Conservation (phyloP, 2,329 filamentous ascomycete genomes). For the Neonectria neomacrospora region DNA sequence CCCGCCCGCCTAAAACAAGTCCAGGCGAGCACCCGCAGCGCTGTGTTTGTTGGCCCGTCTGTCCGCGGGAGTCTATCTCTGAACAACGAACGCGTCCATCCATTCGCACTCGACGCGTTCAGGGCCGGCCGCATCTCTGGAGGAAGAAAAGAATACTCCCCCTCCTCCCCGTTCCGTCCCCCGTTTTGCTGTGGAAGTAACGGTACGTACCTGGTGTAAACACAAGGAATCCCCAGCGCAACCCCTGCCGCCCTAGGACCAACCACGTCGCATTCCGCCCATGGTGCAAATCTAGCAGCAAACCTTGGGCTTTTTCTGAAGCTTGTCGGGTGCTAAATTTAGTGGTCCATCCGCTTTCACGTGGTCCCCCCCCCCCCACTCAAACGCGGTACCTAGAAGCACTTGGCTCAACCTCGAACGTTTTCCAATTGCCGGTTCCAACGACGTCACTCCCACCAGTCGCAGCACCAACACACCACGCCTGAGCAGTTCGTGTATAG, state of each 20-base stretch:
- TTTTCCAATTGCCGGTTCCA: conserved; percentile 18
- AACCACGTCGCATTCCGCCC: background rate
- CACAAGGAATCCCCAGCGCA: conserved; percentile 5
- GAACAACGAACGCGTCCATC: background rate
- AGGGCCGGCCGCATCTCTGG: background rate
- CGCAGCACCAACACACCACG: conserved; percentile 2
- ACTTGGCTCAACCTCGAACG: conserved; percentile 1
- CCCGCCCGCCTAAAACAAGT: conserved; percentile 21
- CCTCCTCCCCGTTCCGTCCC: conserved; percentile 3
- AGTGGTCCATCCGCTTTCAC: conserved; percentile 11
- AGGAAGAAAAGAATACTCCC: background rate
- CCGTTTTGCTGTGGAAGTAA: background rate
- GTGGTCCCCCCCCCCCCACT: conserved; percentile 1
- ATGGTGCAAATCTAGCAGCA: background rate
- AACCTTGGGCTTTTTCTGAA: conserved; percentile 9
- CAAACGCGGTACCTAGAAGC: background rate
- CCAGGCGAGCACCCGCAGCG: background rate
- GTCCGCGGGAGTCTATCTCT: background rate
- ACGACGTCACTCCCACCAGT: conserved; percentile 20
- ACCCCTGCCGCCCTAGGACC: conserved; percentile 14
- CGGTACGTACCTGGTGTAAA: background rate
- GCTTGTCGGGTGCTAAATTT: conserved; percentile 18
- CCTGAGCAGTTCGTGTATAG: background rate
- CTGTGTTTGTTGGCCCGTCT: background rate
- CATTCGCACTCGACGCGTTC: background rate